These are phyloP conservation scores for Dothideomycetidae sp. DNA, from an alignment of 2,329 filamentous ascomycete species.

Conservation along the genomic window DNA sequence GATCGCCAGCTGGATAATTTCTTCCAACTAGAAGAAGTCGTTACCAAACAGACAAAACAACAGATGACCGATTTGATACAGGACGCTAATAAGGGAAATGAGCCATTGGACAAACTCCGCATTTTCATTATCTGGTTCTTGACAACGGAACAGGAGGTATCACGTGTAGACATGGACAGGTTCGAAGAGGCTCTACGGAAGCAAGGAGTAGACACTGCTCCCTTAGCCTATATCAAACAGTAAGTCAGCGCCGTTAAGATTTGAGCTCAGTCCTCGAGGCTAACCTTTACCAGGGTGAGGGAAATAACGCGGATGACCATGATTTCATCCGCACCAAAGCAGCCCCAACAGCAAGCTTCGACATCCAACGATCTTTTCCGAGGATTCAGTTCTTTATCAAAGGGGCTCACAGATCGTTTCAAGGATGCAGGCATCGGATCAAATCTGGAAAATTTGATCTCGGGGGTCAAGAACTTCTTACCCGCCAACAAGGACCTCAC, in stretches of 20 bases:
- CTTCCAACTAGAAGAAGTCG: slow-evolving; percentile 86
- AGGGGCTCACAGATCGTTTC: slow-evolving; percentile 81
- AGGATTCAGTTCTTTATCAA: slow-evolving; percentile 83
- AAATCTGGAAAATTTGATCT: slow-evolving; percentile 89
- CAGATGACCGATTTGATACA: slow-evolving; percentile 81
- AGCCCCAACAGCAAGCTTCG: slow-evolving; percentile 43
- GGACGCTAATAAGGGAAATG: slow-evolving; percentile 64
- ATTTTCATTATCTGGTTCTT: slow-evolving; percentile 96
- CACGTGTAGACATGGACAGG: slow-evolving; percentile 64
- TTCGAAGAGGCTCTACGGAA: slow-evolving; percentile 73
- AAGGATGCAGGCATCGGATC: slow-evolving; percentile 76
- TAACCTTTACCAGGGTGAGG: slow-evolving; percentile 47
- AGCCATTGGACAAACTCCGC: slow-evolving; percentile 77
- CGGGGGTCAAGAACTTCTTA: slow-evolving; percentile 96
- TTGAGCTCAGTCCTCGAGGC: not conserved
- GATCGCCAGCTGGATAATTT: slow-evolving; percentile 90
- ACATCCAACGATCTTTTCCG: slow-evolving; percentile 70
- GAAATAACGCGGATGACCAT: slow-evolving; percentile 97
- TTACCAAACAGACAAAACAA: slow-evolving; percentile 77
- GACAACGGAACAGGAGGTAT: slow-evolving; percentile 81
- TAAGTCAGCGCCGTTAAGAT: slow-evolving; percentile 31
- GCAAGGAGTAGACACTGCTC: slow-evolving; percentile 60
- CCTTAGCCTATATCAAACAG: slow-evolving; percentile 77
- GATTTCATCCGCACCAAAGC: slow-evolving; percentile 68
- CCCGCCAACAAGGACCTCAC: slow-evolving; percentile 91